A percentile compares a stretch with the other conserved stretches of the same genome.
Evolutionary conservation across 2,329 filamentous ascomycete genomes (phyloP).

Genomic region (Akanthomyces muscarius): DNA sequence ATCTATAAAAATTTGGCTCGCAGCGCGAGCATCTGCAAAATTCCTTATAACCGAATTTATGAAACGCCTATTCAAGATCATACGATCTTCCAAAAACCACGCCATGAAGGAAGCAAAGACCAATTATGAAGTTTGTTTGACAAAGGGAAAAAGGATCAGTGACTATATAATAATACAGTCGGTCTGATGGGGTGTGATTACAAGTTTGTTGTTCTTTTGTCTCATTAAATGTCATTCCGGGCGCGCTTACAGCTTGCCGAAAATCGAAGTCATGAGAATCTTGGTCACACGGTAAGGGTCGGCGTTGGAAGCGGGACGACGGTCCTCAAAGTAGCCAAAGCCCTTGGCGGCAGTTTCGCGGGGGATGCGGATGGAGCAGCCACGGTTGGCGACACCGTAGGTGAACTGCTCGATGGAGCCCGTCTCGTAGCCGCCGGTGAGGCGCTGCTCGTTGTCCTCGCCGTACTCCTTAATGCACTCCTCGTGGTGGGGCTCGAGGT

Average conservation of each 20-base stretch:
- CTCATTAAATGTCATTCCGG: neutral
- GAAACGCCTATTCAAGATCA: neutral
- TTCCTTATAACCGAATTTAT: neutral
- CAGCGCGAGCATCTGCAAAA: neutral
- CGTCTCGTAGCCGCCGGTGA: slow-evolving; percentile 93
- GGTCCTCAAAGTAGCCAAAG: slow-evolving; percentile 91
- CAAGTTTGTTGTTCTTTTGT: neutral
- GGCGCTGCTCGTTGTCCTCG: slow-evolving; percentile 90
- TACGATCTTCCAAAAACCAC: slow-evolving; percentile 4
- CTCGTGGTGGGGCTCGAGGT: slow-evolving; percentile 70
- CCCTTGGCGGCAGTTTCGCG: slow-evolving; percentile 79
- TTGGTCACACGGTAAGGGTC: slow-evolving; percentile 80
- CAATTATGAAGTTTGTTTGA: neutral
- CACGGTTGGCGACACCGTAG: slow-evolving; percentile 94
- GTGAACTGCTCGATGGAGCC: slow-evolving; percentile 89
- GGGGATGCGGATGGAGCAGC: slow-evolving; percentile 88
- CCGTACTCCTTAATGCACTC: slow-evolving; percentile 93
- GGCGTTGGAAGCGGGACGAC: slow-evolving; percentile 78
- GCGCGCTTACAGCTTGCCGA: slow-evolving; percentile 32
- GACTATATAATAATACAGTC: neutral
- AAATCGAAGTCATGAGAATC: slow-evolving; percentile 70
- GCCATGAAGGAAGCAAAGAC: neutral
- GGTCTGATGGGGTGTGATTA: neutral
- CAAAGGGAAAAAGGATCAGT: neutral
- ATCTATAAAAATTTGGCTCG: neutral